These are phyloP conservation scores for Malus hybrid DNA, from an alignment of 331 rosid species.

Conservation along the genomic window DNA sequence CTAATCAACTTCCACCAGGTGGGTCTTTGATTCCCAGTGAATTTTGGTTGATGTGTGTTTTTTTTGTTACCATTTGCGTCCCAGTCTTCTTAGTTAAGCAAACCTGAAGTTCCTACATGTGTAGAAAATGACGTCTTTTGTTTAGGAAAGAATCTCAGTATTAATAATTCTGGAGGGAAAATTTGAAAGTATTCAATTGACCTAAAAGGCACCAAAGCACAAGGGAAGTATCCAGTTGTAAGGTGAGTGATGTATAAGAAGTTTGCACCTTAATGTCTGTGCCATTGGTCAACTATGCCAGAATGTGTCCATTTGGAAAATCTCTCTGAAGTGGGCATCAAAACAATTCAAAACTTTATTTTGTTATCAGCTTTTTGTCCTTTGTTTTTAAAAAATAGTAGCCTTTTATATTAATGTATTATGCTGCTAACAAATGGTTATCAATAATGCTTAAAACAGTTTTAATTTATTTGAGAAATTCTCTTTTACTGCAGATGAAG, in stretches of 20 bases:
- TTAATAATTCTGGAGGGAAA: background rate
- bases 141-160: background rate
- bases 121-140: no score
- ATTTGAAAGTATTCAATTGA: background rate
- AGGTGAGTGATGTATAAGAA: background rate
- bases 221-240: background rate
- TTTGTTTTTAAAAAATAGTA: background rate
- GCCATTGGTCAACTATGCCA: background rate
- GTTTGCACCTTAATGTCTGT: background rate
- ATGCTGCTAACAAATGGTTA: background rate
- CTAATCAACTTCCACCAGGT: conserved; percentile 76
- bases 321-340: background rate
- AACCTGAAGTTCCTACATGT: background rate
- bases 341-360: background rate
- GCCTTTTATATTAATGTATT: background rate
- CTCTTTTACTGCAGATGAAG: conserved; percentile 55
- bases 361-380: background rate
- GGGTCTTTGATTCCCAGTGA: conserved; percentile 2
- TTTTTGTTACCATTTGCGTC: background rate
- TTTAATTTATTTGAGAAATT: background rate
- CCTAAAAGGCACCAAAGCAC: background rate
- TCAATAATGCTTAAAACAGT: background rate
- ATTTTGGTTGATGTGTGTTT: background rate
- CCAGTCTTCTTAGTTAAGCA: background rate
- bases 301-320: background rate